Evolutionary conservation across 192 early-diverging fungal genomes (phyloP).

Genomic region (Mortierella antarctica): DNA sequence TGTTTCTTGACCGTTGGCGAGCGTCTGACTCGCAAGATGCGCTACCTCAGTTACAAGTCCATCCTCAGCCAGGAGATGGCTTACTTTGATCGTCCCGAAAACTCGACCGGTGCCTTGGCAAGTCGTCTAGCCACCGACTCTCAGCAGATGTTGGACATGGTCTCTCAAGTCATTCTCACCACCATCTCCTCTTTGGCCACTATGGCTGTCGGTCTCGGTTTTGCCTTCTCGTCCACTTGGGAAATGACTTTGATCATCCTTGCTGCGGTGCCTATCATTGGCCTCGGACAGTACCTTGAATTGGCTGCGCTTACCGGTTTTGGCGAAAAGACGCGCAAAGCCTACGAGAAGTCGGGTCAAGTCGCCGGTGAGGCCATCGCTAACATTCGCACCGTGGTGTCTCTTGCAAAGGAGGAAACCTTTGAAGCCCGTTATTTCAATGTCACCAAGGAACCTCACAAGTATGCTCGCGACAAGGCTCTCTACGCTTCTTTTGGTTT

Average conservation of each 20-base stretch:
- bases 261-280: slow-evolving; percentile 68
- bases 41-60: slow-evolving; percentile 72
- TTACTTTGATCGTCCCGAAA: slow-evolving; percentile 84
- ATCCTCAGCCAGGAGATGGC: slow-evolving; percentile 87
- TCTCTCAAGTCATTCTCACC: slow-evolving; percentile 62
- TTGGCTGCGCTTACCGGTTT: slow-evolving; percentile 66
- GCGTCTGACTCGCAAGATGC: slow-evolving; percentile 62
- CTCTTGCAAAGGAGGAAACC: slow-evolving; percentile 76
- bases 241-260: slow-evolving; percentile 84
- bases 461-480: slow-evolving; percentile 71
- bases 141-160: slow-evolving; percentile 51
- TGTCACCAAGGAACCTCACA: slow-evolving; percentile 76
- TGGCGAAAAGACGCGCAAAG: slow-evolving; percentile 71
- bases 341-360: slow-evolving; percentile 83
- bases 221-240: slow-evolving; percentile 85
- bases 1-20: slow-evolving; percentile 68
- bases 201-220: slow-evolving; percentile 45
- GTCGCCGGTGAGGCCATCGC: slow-evolving; percentile 87
- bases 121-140: slow-evolving; percentile 87
- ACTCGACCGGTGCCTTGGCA: slow-evolving; percentile 82
- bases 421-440: slow-evolving; percentile 75
- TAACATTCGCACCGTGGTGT: slow-evolving; percentile 88
- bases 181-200: slow-evolving; percentile 57
- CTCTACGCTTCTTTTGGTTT: slow-evolving; percentile 76
- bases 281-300: slow-evolving; percentile 63